Evolutionary conservation across 2,329 filamentous ascomycete species (phyloP).

Genomic region (Aspergillus chevalieri): DNA sequence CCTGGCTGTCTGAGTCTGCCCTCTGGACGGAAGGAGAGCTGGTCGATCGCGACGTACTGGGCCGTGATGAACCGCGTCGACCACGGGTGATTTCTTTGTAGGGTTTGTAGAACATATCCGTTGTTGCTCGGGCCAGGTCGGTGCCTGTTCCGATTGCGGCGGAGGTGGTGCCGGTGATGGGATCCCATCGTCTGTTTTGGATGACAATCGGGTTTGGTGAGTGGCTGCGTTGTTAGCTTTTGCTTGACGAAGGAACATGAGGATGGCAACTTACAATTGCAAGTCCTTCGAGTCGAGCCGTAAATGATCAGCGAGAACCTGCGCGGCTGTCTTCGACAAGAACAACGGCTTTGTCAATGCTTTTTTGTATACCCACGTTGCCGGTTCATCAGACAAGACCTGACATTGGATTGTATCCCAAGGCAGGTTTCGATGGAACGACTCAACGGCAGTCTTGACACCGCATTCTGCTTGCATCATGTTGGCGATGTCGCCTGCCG

Average conservation of each 20-base stretch:
- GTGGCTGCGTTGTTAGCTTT: slow-evolving; percentile 11
- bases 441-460: slow-evolving; percentile 36
- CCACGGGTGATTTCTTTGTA: slow-evolving; percentile 20
- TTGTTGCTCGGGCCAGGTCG: slow-evolving; percentile 19
- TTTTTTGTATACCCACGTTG: slow-evolving; percentile 21
- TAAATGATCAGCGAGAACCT: slow-evolving; percentile 19
- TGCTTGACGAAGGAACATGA: background rate
- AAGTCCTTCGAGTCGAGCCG: slow-evolving; percentile 16
- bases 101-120: slow-evolving; percentile 22
- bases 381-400: slow-evolving; percentile 19
- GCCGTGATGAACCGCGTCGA: slow-evolving; percentile 2
- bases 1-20: background rate
- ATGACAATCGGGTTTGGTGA: slow-evolving; percentile 25
- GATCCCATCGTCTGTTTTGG: slow-evolving; percentile 31
- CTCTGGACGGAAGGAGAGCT: background rate
- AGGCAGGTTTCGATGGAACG: slow-evolving; percentile 38
- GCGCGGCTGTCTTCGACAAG: slow-evolving; percentile 19
- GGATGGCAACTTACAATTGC: slow-evolving; percentile 11
- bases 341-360: slow-evolving; percentile 4
- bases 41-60: background rate
- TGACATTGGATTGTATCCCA: slow-evolving; percentile 20
- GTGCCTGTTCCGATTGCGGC: slow-evolving; percentile 20
- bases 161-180: slow-evolving; percentile 23
- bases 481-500: slow-evolving; percentile 30
- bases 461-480: slow-evolving; percentile 42